Evolutionary conservation across 257 asterid genomes (phyloP).

Genomic region (Osmanthus fragrans): DNA sequence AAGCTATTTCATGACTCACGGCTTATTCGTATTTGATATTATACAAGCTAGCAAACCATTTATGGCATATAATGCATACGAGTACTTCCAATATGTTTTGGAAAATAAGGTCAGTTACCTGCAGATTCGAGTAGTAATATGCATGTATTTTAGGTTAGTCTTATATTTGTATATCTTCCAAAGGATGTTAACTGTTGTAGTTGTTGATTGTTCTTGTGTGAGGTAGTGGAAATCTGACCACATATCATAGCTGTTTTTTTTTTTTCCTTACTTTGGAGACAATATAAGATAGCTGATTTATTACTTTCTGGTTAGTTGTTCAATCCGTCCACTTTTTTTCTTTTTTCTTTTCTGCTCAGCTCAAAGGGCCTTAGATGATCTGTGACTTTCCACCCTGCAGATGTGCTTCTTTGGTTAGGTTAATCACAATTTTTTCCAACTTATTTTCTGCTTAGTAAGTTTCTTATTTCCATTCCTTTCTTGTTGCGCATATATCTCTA

Average conservation of each 20-base stretch:
- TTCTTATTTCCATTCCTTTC: not conserved
- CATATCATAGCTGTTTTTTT: not conserved
- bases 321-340: not conserved
- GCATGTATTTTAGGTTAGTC: not conserved
- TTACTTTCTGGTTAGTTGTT: not conserved
- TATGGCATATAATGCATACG: not conserved
- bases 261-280: not conserved
- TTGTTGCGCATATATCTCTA: not conserved
- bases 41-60: not conserved
- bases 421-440: not conserved
- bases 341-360: not conserved
- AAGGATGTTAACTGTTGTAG: not conserved
- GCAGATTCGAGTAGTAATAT: not conserved
- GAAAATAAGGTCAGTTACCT: not conserved
- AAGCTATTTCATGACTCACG: slow-evolving; percentile 10
- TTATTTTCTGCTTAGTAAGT: not conserved
- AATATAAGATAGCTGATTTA: not conserved
- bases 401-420: not conserved
- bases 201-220: not conserved
- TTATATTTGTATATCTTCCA: not conserved
- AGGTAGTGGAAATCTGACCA: not conserved
- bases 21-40: not conserved
- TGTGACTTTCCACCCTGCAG: not conserved
- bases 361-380: not conserved
- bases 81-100: not conserved